These are phyloP conservation scores for Hypomyces rosellus DNA, from an alignment of 2,329 filamentous ascomycete species.

Conservation along the genomic window DNA sequence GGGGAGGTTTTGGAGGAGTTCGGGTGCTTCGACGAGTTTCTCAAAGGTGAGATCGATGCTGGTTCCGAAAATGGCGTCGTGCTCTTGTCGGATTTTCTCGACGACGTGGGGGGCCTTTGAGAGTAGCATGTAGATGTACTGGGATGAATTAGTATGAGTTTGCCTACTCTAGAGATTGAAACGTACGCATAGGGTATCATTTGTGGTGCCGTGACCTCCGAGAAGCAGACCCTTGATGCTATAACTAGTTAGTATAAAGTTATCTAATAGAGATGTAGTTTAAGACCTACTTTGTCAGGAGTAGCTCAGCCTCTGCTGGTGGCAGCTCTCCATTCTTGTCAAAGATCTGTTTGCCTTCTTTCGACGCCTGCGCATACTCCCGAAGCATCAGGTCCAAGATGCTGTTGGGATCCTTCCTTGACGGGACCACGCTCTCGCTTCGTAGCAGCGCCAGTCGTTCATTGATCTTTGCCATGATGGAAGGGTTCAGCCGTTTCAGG, in stretches of 20 bases:
- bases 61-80: constrained; percentile 21
- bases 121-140: constrained; percentile 15
- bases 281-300: constrained; percentile 16
- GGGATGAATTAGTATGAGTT: background rate
- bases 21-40: constrained; percentile 32
- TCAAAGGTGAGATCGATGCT: constrained; percentile 26
- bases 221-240: constrained; percentile 21
- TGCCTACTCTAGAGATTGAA: background rate
- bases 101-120: constrained; percentile 19
- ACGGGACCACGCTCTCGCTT: constrained; percentile 14
- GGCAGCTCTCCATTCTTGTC: constrained; percentile 5
- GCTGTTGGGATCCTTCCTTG: constrained; percentile 14
- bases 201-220: constrained; percentile 22
- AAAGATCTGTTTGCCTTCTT: background rate
- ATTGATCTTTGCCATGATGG: constrained; percentile 4
- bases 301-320: constrained; percentile 8
- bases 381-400: constrained; percentile 20
- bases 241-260: background rate
- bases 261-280: background rate
- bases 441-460: constrained; percentile 11
- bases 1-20: constrained; percentile 41
- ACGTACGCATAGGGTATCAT: constrained; percentile 15
- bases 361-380: constrained; percentile 8
- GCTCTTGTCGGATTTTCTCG: constrained; percentile 22
- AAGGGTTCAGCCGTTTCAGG: constrained; percentile 2